Evolutionary conservation across 2,329 filamentous ascomycete genomes (phyloP).

Genomic region (Pezicula radicicola): DNA sequence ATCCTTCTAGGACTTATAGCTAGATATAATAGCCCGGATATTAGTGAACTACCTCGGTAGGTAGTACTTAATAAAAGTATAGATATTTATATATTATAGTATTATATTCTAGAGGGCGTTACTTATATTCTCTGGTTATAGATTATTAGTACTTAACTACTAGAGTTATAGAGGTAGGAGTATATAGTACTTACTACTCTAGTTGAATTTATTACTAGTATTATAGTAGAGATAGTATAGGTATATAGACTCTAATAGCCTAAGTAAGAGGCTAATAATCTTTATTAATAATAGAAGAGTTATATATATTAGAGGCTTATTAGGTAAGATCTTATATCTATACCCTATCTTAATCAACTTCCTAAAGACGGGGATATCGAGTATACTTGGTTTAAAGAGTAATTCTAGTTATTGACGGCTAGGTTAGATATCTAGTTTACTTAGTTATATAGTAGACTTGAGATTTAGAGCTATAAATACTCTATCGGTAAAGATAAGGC

Average conservation of each 20-base stretch:
- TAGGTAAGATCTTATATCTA: slow-evolving; percentile 14
- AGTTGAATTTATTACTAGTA: slow-evolving; percentile 16
- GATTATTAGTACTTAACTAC: no score
- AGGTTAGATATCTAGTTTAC: slow-evolving; percentile 23
- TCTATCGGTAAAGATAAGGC: slow-evolving; percentile 24
- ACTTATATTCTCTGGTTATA: no score
- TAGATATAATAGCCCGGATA: no score
- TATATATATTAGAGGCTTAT: slow-evolving; percentile 15
- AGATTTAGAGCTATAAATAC: slow-evolving; percentile 22
- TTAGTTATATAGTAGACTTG: slow-evolving; percentile 16
- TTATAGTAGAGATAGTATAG: slow-evolving; percentile 19
- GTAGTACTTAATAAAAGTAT: no score
- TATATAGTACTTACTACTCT: background rate
- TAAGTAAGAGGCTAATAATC: slow-evolving; percentile 17
- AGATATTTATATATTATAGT: no score
- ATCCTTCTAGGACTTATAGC: no score
- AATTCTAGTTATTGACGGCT: slow-evolving; percentile 21
- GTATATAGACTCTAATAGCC: slow-evolving; percentile 12
- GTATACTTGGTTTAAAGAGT: slow-evolving; percentile 12
- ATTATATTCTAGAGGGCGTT: no score
- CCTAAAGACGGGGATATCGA: slow-evolving; percentile 21
- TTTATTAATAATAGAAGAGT: slow-evolving; percentile 16
- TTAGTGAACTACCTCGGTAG: no score
- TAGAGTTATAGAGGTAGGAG: no score
- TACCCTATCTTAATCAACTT: slow-evolving; percentile 18